Evolutionary conservation across 306 rosid species (phyloP), one percentile per base, ranked within the genome.

Genomic region (Lagenaria siceraria): DNA sequence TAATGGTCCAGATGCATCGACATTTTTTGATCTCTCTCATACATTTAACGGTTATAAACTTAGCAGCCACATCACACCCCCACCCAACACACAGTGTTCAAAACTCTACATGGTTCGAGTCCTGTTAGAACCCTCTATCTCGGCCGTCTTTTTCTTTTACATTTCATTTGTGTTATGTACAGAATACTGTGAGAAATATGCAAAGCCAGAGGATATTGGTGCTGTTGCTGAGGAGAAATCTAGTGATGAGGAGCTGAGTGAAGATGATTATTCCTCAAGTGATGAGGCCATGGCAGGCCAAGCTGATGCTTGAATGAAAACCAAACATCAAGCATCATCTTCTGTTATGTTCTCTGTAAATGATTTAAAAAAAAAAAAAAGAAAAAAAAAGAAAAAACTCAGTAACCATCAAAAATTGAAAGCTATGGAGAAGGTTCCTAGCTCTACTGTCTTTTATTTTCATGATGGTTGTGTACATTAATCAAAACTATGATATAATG

Each of bases 101-200:
- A 62, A 7, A 3, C 19, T 27, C 8, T 61, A 31, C 43, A 63
- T 22, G 49, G 72, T 36, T 35, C 3, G 8, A 9, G 27, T 18
- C 72, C 1, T 5, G 22, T 42, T 3, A 14, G 43, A 66, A 69
- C 1, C n/a, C 59, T 38, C 9, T 0, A 10, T 48, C 42, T 3
- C 10, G 3, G 0, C 3, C 3, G 19, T 13, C 6, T 29, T 31
- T 9, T 3, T 27, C 24, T 72, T 14, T 69, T 42, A 13, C 54
- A 69, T 10, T 61, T 49, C 0, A 11, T 15, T 27, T n/a, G 9
- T 55, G 51, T 42, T 31, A 74, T 38, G 22, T 80, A 78, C 91
- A 93, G 98, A 91, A 76, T 93, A 81, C 72, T 83, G 93, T 81
- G 87, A 91, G 85, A 91, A 81, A 77, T 88, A 87, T 85, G 98